Conservation (phyloP, 108 stramenopile species). For the Ochromonas danica region DNA sequence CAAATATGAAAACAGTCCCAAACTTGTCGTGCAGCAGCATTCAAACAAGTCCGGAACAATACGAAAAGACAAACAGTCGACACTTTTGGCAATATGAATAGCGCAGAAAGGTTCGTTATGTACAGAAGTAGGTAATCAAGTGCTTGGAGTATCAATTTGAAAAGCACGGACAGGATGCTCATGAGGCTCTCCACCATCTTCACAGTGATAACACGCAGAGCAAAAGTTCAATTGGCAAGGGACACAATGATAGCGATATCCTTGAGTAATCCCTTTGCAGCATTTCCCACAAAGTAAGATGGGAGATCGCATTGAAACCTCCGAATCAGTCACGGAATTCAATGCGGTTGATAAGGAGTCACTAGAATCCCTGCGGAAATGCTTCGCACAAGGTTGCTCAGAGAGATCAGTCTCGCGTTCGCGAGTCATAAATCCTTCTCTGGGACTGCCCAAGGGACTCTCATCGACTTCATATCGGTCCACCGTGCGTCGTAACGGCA, state of each 20-base stretch:
- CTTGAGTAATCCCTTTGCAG: constrained; percentile 15
- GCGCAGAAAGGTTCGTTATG: constrained; percentile 14
- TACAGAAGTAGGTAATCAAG: constrained; percentile 16
- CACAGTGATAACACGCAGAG: constrained; percentile 14
- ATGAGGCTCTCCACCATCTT: constrained; percentile 14
- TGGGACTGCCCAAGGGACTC: no score
- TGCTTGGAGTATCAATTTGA: constrained; percentile 16
- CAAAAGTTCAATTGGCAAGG: constrained; percentile 15
- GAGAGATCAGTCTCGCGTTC: no score
- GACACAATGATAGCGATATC: constrained; percentile 10
- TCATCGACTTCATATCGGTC: no score
- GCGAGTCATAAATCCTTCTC: no score
- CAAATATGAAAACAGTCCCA: constrained; percentile 16
- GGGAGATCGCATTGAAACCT: constrained; percentile 14
- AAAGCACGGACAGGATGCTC: constrained; percentile 13
- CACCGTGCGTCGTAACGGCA: no score
- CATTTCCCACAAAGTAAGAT: constrained; percentile 16
- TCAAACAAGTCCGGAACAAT: constrained; percentile 15
- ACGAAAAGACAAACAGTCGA: constrained; percentile 15
- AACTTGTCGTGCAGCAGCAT: constrained; percentile 14
- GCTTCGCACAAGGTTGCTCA: no score
- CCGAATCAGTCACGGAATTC: no score
- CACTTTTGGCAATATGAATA: constrained; percentile 17
- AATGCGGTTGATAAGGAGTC: no score
- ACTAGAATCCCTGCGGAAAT: no score